Conservation (phyloP, 2,329 filamentous ascomycete genomes). For the Sporothrix pseudoabietina region DNA sequence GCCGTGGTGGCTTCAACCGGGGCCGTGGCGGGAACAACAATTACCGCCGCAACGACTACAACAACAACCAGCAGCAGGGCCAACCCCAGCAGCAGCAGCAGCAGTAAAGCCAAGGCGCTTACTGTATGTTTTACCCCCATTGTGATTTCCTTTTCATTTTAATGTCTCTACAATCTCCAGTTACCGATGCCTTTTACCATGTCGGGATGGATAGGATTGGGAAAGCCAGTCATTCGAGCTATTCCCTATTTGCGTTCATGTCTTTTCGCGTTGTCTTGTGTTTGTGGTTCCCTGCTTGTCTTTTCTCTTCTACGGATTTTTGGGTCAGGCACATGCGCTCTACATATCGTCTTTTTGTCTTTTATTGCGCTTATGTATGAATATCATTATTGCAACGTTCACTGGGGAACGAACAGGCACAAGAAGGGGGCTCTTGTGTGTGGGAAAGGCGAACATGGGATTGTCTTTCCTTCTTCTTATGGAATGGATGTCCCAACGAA, state of each 20-base stretch:
- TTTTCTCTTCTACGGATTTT: background rate
- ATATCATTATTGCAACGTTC: background rate
- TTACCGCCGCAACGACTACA: slow-evolving; percentile 31
- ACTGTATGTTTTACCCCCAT: background rate
- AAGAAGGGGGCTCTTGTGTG: background rate
- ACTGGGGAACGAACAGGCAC: background rate
- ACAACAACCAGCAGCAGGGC: slow-evolving; percentile 26
- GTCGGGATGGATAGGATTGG: slow-evolving; percentile 9
- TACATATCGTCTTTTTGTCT: background rate
- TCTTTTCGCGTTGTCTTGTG: background rate
- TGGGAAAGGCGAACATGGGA: slow-evolving; percentile 18
- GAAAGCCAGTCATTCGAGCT: background rate
- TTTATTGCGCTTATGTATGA: slow-evolving; percentile 7
- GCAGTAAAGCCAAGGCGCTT: background rate
- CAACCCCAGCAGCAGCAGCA: slow-evolving; percentile 17
- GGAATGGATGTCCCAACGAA: background rate
- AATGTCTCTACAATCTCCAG: background rate
- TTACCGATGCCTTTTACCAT: background rate
- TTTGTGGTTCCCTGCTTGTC: background rate
- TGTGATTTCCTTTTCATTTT: background rate
- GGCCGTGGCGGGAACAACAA: slow-evolving; percentile 42
- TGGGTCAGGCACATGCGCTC: background rate
- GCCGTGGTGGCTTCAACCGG: slow-evolving; percentile 51
- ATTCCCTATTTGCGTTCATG: background rate
- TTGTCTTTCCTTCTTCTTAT: background rate